Evolutionary conservation across 208 protist species (phyloP).

Genomic region (Phytomonas sp.): DNA sequence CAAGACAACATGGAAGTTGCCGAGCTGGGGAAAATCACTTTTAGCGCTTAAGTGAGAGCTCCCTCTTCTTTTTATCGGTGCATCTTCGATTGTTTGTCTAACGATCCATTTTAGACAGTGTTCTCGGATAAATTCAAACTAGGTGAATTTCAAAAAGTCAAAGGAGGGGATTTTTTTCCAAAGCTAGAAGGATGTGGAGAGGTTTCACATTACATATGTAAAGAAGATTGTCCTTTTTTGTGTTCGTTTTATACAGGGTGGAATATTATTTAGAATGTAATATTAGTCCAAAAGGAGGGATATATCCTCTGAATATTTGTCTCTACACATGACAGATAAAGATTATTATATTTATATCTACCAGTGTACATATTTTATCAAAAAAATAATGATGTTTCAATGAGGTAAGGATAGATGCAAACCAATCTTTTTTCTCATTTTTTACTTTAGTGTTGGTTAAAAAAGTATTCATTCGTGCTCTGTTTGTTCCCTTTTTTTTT

Average conservation of each 20-base stretch:
- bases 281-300: not conserved
- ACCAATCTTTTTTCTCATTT: not conserved
- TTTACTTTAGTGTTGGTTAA: not conserved
- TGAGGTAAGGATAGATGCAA: not conserved
- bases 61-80: not conserved
- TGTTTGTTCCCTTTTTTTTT: not conserved
- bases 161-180: not conserved
- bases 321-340: not conserved
- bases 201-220: not conserved
- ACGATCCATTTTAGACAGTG: not conserved
- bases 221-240: not conserved
- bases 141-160: not conserved
- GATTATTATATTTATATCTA: too few relatives aligned
- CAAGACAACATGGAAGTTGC: constrained; percentile 78
- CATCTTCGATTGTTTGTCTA: not conserved
- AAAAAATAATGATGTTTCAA: too few relatives aligned
- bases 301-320: not conserved
- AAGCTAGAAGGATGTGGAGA: not conserved
- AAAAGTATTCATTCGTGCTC: not conserved
- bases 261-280: not conserved
- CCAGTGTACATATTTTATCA: too few relatives aligned
- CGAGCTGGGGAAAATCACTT: constrained; percentile 18
- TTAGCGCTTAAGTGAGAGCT: not conserved
- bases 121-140: not conserved
- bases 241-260: not conserved